Conservation (phyloP, 805 yeast species). For the Saccharomycopsis amapae region DNA sequence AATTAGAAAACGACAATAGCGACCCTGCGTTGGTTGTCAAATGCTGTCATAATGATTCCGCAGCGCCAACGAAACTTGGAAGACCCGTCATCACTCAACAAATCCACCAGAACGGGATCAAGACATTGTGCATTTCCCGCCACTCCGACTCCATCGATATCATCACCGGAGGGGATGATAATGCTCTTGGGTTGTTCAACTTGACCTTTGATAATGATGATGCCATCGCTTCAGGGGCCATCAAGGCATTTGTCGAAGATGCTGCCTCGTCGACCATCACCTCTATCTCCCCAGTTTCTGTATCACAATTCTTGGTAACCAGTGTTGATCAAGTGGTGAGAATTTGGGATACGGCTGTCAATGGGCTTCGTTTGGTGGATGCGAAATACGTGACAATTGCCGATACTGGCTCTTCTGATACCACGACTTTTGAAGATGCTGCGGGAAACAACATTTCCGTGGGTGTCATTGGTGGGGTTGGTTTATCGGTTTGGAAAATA, state of each 20-base stretch:
- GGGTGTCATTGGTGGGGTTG: slow-evolving; percentile 72
- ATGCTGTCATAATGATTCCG: too few species aligned
- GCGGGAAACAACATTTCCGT: slow-evolving; percentile 27
- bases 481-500: slow-evolving; percentile 50
- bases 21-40: too few species aligned
- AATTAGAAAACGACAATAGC: too few species aligned
- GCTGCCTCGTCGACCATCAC: slow-evolving; percentile 92
- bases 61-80: neutral
- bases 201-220: slow-evolving; percentile 34
- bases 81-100: slow-evolving; percentile 33
- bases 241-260: slow-evolving; percentile 27
- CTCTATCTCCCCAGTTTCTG: slow-evolving; percentile 36
- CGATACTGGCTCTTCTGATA: slow-evolving; percentile 74
- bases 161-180: slow-evolving; percentile 91
- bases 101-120: slow-evolving; percentile 83
- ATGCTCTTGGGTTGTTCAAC: slow-evolving; percentile 36
- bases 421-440: slow-evolving; percentile 27
- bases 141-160: slow-evolving; percentile 29
- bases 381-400: slow-evolving; percentile 72
- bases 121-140: slow-evolving; percentile 32
- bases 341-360: slow-evolving; percentile 46
- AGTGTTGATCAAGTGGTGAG: slow-evolving; percentile 81
- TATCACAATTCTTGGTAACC: slow-evolving; percentile 55
- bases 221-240: slow-evolving; percentile 14
- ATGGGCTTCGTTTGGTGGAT: slow-evolving; percentile 29